Evolutionary conservation across 129 eudicot genomes (phyloP), one percentile per base, ranked within the genome.

Genomic region (Deinandra increscens): DNA sequence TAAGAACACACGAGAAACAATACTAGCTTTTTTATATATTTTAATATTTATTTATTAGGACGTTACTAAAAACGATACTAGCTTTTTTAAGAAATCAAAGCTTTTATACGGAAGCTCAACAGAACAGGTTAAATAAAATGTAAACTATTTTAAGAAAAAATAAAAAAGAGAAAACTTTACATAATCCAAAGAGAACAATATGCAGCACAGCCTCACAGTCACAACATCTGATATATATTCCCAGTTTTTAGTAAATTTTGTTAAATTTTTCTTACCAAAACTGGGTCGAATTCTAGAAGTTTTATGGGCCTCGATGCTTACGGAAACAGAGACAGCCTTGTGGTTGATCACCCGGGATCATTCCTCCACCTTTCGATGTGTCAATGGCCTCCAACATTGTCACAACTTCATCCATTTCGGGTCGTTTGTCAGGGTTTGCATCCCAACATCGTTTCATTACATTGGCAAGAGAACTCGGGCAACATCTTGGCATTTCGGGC

Each of bases 401-500:
- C 46, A 91, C 97, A 19, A 87, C 97, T 79, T 90, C 95, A 7
- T 90, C 97, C 97, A 90, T 90, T 66, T 80, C 95, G 0, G 97
- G 97, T 68, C 97, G 81, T 54, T 79, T 91, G 65, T 87, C 97
- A 0, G 97, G 97, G 60, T 87, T 91, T 4, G 92, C 95, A 68
- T 91, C 97, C 97, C 97, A 91, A 81, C 92, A 85, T 72, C 87
- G 62, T 72, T 87, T 91, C 97, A 91, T 91, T 64, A 91, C 95
- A 60, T 81, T 85, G 7, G 90, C 83, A 29, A 91, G 78, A 12
- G 97, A 79, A 78, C 92, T 85, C 43, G 95, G 97, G 81, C 95
- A 91, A 70, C 97, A 91, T 59, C 97, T 85, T 7, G 97, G 97
- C 60, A 91, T 81, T 51, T 91, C 97, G 10, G 97, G 97, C 84